Base-by-base conservation (phyloP, 2,329 filamentous ascomycete species). In the Phaeomoniella chlamydospora region DNA sequence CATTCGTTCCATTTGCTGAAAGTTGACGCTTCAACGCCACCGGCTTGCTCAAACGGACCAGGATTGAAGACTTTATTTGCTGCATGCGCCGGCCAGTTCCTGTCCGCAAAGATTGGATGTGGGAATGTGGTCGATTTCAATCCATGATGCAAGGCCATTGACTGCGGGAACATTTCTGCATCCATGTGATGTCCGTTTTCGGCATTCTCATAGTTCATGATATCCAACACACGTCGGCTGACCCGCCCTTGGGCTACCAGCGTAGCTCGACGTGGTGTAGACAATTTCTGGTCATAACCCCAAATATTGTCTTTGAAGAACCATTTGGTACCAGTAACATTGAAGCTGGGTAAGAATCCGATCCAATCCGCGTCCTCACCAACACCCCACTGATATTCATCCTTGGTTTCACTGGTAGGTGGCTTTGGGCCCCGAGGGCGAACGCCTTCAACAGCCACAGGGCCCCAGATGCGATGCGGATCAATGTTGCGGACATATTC, bases 81-180 rank as follows among this genome's bases (percentile, higher is more conserved):
- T 22, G 47, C 46, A 11, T 49, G 39, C 2, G 48, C 33, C 15
- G 47, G 39, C 80, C 80, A 86, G 34, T 79, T 70, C 41, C 80
- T 72, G 55, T 88, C 81, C 49, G 85, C 82, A 55, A 77, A 87
- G 33, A 87, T 72, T 1, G 82, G 81, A 54, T 87, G 81, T 9
- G 82, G 82, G 9, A 75, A 80, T 49, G 78, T 83, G 3, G 85
- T 77, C 3, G 79, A 75, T 58, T 88, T 88, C 34, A 87, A 64
- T 4, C 83, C 81, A 51, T 90, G 80, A 42, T 85, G 72, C 13
- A 88, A 65, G 0, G 80, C 74, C 16, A 79, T 71, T 0, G 79
- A 79, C 37, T 80, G 76, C 1, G 80, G 74, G 41, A 77, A 80
- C 80, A 88, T 86, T 52, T 88, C 82, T 0, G 80, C 81, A 39